A percentile compares a stretch with the other conserved stretches of the same genome.
phyloP scores from a whole-genome alignment of 139 green algal genomes.

The Asterochloris erici region DNA sequence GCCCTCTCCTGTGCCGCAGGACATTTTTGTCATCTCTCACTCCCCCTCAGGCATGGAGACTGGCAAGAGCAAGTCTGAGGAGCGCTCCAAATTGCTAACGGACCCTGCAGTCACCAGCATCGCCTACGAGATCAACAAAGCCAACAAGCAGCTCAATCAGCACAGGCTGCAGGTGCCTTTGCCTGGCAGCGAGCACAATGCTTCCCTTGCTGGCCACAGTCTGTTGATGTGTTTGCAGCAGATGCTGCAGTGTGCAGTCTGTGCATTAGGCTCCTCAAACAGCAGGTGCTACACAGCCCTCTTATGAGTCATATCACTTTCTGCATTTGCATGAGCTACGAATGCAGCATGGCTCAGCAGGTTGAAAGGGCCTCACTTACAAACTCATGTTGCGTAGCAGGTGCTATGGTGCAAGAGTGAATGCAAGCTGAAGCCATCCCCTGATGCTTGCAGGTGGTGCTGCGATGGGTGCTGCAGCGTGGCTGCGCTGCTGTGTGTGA shows the following conservation, averaged over 20 bases:
- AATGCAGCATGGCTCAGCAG: too few species aligned
- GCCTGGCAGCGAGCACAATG: background rate
- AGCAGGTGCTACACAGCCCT: too few species aligned
- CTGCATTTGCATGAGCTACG: too few species aligned
- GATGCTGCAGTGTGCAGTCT: too few species aligned
- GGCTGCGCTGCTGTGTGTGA: slow-evolving; percentile 15
- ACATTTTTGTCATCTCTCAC: slow-evolving; percentile 17
- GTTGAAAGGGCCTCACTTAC: too few species aligned
- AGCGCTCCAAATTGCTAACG: slow-evolving; percentile 15
- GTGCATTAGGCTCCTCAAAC: too few species aligned
- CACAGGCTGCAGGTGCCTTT: slow-evolving; percentile 12
- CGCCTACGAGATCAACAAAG: slow-evolving; percentile 16
- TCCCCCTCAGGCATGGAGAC: slow-evolving; percentile 19
- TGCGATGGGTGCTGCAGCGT: slow-evolving; percentile 12
- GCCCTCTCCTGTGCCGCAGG: background rate
- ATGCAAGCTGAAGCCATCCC: too few species aligned
- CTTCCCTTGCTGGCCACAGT: background rate
- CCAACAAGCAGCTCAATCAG: slow-evolving; percentile 17
- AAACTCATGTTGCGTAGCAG: too few species aligned
- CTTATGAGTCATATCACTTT: too few species aligned
- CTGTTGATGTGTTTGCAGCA: too few species aligned
- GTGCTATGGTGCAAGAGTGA: too few species aligned
- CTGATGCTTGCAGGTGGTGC: slow-evolving; percentile 5
- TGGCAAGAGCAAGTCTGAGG: slow-evolving; percentile 21
- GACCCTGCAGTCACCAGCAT: slow-evolving; percentile 16